Evolutionary conservation across 345 rosid species (phyloP).

Genomic region (Syzygium oleosum): DNA sequence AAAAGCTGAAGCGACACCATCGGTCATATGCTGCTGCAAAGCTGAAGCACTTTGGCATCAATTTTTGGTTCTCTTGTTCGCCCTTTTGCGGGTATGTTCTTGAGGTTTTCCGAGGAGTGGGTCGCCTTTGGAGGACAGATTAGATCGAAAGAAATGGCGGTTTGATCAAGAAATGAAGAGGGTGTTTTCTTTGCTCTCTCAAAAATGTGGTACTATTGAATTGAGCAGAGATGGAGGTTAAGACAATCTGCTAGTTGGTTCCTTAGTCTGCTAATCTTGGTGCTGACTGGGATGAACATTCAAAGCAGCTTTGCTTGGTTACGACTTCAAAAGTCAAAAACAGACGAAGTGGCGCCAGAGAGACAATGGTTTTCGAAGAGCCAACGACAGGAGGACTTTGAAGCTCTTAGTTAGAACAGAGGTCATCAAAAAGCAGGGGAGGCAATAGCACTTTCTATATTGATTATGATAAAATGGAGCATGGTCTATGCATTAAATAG

Average conservation of each 20-base stretch:
- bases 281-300: neutral
- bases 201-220: neutral
- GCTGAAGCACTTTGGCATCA: slow-evolving; percentile 43
- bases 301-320: neutral
- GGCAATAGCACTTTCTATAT: too few relatives aligned
- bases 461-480: neutral
- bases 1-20: slow-evolving; percentile 41
- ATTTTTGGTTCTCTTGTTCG: neutral
- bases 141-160: neutral
- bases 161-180: neutral
- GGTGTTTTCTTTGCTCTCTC: neutral
- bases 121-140: neutral
- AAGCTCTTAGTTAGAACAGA: too few relatives aligned
- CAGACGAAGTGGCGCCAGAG: neutral
- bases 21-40: slow-evolving; percentile 53
- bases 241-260: neutral
- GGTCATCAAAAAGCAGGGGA: too few relatives aligned
- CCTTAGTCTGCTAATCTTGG: neutral
- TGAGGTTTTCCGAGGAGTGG: neutral
- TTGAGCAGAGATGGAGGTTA: neutral
- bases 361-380: too few relatives aligned
- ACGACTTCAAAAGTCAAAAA: neutral
- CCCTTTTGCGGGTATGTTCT: neutral
- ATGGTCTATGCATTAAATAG: neutral
- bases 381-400: too few relatives aligned